phyloP scores from a whole-genome alignment of 2,329 filamentous ascomycete species.

The Aspergillus sp. region DNA sequence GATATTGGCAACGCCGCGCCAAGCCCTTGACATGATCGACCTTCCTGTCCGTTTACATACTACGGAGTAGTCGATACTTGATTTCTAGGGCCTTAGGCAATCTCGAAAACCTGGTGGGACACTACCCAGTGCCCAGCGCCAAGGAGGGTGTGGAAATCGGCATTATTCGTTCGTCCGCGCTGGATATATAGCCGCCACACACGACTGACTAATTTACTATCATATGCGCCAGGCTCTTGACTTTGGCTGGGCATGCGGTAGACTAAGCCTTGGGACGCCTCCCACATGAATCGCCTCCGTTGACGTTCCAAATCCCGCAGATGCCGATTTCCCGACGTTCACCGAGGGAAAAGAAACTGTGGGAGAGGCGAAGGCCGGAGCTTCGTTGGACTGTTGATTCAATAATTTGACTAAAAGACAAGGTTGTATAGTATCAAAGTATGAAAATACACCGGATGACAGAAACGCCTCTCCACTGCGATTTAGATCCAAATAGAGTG shows the following conservation, averaged over 20 bases:
- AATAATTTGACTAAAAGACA: not conserved
- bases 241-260: not conserved
- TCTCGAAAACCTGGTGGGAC: not conserved
- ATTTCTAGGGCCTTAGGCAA: not conserved
- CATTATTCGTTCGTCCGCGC: slow-evolving; percentile 2
- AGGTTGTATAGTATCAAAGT: slow-evolving; percentile 24
- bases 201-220: not conserved
- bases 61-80: not conserved
- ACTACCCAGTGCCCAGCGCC: not conserved
- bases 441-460: slow-evolving; percentile 10
- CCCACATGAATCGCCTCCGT: slow-evolving; percentile 4
- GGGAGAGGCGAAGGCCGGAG: not conserved
- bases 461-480: slow-evolving; percentile 27
- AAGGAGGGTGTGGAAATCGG: slow-evolving; percentile 1
- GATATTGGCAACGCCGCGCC: not conserved
- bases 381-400: not conserved
- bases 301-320: not conserved
- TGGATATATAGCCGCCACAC: slow-evolving; percentile 12
- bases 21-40: not conserved
- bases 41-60: not conserved
- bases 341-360: not conserved
- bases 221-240: not conserved
- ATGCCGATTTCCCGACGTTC: slow-evolving; percentile 1
- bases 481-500: slow-evolving; percentile 18
- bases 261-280: not conserved